Base-by-base conservation (phyloP, 306 rosid genomes). In the Quercus rubra region DNA sequence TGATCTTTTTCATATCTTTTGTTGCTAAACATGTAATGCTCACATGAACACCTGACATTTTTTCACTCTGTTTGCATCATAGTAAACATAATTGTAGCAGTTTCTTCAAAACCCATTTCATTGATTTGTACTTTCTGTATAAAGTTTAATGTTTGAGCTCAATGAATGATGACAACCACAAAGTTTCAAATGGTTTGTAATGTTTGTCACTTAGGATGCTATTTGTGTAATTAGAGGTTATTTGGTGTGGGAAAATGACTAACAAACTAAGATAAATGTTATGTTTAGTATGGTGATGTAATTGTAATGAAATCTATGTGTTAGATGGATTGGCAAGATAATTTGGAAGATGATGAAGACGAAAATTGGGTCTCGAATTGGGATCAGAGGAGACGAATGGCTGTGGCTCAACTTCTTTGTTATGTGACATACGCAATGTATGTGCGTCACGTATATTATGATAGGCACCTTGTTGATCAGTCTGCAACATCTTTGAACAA, bases 331-430 rank as follows among this genome's bases (percentile, higher is more conserved):
- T 33, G 17, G 58, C 78, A 2, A 80, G 79, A 69, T n/a, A 27
- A 66, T 9, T 41, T 4, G 55, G 61, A 54, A 70, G 69, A 64
- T 41, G 38, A 43, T 10, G 76, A 73, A 35, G 82, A 49, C 8
- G 49, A 58, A 20, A 55, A 27, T 27, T 59, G 80, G 80, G 35
- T 75, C 41, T 41, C 4, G 13, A 63, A 76, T 55, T 70, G 77
- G 73, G 63, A 81, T 59, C 51, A 20, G 54, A 81, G 80, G 28
- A 19, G 57, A 66, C 71, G 33, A 18, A 41, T 74, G 72, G 74
- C 56, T 35, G 77, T 55, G 67, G 68, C 59, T 70, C 77, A 80
- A 76, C 79, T 80, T 72, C 63, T 73, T 73, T 72, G 82, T 68
- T 20, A 67, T 23, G 62, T 51, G 19, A 55, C 35, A 54, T 78